Evolutionary conservation across 2,329 filamentous ascomycete species (phyloP).

Genomic region (Fusarium nanum): DNA sequence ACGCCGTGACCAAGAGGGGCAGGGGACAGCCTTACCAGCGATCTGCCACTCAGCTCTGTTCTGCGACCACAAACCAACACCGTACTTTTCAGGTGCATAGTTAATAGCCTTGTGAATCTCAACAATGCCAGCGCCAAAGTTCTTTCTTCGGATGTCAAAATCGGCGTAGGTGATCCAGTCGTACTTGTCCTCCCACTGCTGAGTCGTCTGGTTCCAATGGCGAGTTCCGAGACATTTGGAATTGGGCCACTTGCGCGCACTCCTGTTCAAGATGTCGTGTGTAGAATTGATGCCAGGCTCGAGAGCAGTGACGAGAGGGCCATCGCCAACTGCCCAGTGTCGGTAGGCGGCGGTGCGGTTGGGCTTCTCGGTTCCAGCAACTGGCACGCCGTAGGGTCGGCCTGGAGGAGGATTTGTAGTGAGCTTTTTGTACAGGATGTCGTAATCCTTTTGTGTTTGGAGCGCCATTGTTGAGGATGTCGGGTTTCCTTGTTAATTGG

Average conservation of each 20-base stretch:
- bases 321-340: conserved; percentile 81
- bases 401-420: conserved; percentile 75
- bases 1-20: conserved; percentile 3
- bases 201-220: conserved; percentile 79
- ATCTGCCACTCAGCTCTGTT: conserved; percentile 92
- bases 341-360: conserved; percentile 83
- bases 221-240: conserved; percentile 82
- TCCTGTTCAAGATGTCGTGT: conserved; percentile 83
- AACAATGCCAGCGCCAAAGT: conserved; percentile 86
- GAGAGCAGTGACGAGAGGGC: conserved; percentile 75
- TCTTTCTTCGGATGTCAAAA: conserved; percentile 80
- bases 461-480: conserved; percentile 49
- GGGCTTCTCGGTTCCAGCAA: conserved; percentile 79
- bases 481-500: background rate
- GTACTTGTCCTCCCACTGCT: conserved; percentile 79
- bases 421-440: conserved; percentile 64
- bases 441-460: conserved; percentile 46
- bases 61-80: conserved; percentile 86
- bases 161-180: conserved; percentile 86
- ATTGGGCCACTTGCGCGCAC: conserved; percentile 71
- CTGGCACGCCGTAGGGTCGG: conserved; percentile 78
- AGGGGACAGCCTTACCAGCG: conserved; percentile 62
- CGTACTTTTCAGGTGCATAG: conserved; percentile 71
- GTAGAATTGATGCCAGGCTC: conserved; percentile 78
- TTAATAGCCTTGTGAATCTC: conserved; percentile 82